phyloP scores from a whole-genome alignment of 768 basidiomycete species.

The Leccinum pellstonianum region DNA sequence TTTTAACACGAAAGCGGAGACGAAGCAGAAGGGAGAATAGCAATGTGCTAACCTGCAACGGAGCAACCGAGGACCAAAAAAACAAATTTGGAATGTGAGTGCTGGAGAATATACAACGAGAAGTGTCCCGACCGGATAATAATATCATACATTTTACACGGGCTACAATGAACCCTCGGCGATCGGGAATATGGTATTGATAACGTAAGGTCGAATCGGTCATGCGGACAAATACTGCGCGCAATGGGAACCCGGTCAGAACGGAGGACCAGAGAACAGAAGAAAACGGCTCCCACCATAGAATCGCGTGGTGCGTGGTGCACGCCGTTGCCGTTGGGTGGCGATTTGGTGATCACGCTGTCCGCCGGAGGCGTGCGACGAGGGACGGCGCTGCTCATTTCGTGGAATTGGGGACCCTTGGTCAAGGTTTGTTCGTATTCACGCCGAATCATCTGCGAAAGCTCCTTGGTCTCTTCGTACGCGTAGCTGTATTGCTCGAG shows the following conservation, averaged over 20 bases:
- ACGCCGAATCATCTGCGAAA: constrained; percentile 62
- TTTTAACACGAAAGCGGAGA: constrained; percentile 6
- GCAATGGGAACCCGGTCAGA: constrained; percentile 11
- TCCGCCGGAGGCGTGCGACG: constrained; percentile 26
- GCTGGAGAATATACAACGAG: constrained; percentile 11
- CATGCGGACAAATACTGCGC: constrained; percentile 28
- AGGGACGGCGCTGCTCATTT: constrained; percentile 39
- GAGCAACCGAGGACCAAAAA: constrained; percentile 6
- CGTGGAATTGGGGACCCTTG: constrained; percentile 39
- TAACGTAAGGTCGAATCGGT: constrained; percentile 21
- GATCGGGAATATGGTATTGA: constrained; percentile 25
- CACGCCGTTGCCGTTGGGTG: constrained; percentile 18
- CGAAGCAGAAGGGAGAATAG: constrained; percentile 16
- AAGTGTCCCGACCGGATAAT: constrained; percentile 20
- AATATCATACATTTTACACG: constrained; percentile 28
- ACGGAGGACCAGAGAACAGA: not conserved
- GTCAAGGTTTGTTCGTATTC: constrained; percentile 43
- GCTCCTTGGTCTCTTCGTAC: constrained; percentile 82
- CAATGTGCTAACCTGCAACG: constrained; percentile 14
- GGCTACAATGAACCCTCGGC: constrained; percentile 9
- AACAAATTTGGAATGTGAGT: constrained; percentile 3
- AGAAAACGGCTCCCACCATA: constrained; percentile 12
- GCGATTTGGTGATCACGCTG: constrained; percentile 5
- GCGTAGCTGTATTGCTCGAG: constrained; percentile 86
- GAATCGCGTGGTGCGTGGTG: constrained; percentile 19